Evolutionary conservation across 176 grass and related monocot genomes (phyloP), one percentile per base, ranked within the genome.

Genomic region (Cenchrus purpureus): DNA sequence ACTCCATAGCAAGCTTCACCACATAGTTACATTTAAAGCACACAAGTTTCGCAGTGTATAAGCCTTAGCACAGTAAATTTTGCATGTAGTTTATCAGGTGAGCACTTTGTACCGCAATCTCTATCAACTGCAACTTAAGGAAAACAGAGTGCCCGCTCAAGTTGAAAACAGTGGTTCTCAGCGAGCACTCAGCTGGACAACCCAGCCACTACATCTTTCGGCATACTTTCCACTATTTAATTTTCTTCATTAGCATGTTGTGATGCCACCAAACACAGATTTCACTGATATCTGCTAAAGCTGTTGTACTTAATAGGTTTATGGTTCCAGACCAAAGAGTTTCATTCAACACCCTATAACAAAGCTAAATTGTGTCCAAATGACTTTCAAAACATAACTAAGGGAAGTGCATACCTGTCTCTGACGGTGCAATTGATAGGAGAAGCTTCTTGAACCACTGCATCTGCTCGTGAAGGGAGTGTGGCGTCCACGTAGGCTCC

Each of bases 361-460:
- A 73, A 59, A 32, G n/a, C 6, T 13, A n/a, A 56, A 17, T 42
- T 34, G 37, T 57, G 28, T 13, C 55, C 12, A 79, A 65, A 65
- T 10, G 17, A 17, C 17, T 57, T 60, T 60, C 56, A 22, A 60
- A 8, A 84, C 20, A 76, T 17, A 87, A 80, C 15, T 50, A 63
- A 71, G 42, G 63, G 71, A 80, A 45, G 17, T 7, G 4, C 17
- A 2, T 57, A 91, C 89, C 85, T 32, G 81, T 76, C 64, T 88
- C 82, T 8, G 83, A 81, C 17, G 79, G 55, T 65, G 86, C 56
- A 82, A 85, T 31, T 77, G 86, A 53, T 52, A 52, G 57, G 54
- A 99, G 88, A 53, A 99, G 53, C 56, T 94, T 84, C 81, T 94
- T 94, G 90, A 99, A 96, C 97, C 88, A 94, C 78, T 87, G 82